A percentile compares a stretch with the other conserved stretches of the same genome.
phyloP scores from a whole-genome alignment of 164 flowering plant species.

The Macadamia tetraphylla region DNA sequence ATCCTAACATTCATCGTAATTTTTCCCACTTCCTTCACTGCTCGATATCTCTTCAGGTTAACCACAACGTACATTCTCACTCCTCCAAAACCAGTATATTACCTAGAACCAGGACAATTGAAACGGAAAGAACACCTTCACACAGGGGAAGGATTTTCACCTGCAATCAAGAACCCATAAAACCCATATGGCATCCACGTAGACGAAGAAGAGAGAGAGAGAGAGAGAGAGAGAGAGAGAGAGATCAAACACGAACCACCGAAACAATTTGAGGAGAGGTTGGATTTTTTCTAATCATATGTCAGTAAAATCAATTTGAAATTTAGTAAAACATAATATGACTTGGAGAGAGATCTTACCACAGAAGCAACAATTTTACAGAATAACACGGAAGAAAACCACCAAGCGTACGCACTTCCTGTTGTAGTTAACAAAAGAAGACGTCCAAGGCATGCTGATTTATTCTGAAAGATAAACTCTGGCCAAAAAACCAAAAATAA shows the following conservation, averaged over 20 bases:
- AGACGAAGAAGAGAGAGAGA: not conserved
- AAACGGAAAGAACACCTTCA: conserved; percentile 1
- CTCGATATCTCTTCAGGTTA: conserved; percentile 40
- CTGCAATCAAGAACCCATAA: conserved; percentile 15
- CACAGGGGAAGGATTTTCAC: conserved; percentile 13
- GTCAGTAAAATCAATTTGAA: not conserved
- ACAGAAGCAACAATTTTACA: conserved; percentile 14
- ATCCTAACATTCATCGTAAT: conserved; percentile 59
- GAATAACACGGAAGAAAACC: conserved; percentile 24
- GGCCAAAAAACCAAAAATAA: not conserved
- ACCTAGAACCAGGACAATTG: not conserved
- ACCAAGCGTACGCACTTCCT: conserved; percentile 15
- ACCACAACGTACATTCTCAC: conserved; percentile 67
- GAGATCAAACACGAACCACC: not conserved
- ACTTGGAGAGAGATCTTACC: conserved; percentile 3
- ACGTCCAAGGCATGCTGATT: not conserved
- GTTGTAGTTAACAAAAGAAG: conserved; percentile 9
- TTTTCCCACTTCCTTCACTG: conserved; percentile 43
- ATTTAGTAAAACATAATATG: not conserved
- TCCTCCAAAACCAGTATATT: conserved; percentile 19
- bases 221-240: no score
- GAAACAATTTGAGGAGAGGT: not conserved
- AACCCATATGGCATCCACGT: not conserved
- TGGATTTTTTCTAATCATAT: not conserved
- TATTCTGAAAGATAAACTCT: not conserved